Conservation (phyloP, 768 basidiomycete species). For the Pulveroboletus ravenelii region DNA sequence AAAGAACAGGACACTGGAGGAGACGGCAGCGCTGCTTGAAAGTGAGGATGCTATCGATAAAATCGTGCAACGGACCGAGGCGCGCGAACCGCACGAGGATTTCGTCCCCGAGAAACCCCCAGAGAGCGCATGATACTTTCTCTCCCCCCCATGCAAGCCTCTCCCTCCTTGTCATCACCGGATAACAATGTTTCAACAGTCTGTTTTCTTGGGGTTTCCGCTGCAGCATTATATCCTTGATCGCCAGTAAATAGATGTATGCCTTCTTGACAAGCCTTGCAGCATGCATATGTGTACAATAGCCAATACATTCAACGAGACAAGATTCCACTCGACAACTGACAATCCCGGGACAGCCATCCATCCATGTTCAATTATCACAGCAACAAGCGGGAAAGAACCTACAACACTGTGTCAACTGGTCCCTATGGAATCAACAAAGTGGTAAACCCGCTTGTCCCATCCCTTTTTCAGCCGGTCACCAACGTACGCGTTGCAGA, state of each 20-base stretch:
- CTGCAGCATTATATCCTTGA: neutral
- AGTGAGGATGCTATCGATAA: slow-evolving; percentile 49
- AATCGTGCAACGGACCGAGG: slow-evolving; percentile 29
- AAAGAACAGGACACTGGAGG: slow-evolving; percentile 69
- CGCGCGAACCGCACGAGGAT: slow-evolving; percentile 14
- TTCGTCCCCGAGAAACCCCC: slow-evolving; percentile 17
- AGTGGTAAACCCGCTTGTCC: too few species aligned
- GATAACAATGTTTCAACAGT: neutral
- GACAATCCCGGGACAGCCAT: too few species aligned
- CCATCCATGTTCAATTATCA: too few species aligned
- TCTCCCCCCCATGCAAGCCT: too few species aligned
- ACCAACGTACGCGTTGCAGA: too few species aligned
- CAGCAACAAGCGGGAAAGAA: too few species aligned
- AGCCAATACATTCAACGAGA: too few species aligned
- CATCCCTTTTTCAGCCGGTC: too few species aligned
- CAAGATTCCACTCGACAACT: too few species aligned
- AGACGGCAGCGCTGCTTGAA: slow-evolving; percentile 79
- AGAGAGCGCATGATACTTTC: slow-evolving; percentile 4
- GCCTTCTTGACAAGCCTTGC: neutral
- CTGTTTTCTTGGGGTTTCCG: neutral
- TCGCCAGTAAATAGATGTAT: neutral
- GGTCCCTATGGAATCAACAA: too few species aligned
- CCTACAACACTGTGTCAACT: too few species aligned
- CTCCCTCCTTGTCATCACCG: neutral
- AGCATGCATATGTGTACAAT: neutral